Evolutionary conservation across 208 protist genomes (phyloP).

Genomic region (Leishmania major): DNA sequence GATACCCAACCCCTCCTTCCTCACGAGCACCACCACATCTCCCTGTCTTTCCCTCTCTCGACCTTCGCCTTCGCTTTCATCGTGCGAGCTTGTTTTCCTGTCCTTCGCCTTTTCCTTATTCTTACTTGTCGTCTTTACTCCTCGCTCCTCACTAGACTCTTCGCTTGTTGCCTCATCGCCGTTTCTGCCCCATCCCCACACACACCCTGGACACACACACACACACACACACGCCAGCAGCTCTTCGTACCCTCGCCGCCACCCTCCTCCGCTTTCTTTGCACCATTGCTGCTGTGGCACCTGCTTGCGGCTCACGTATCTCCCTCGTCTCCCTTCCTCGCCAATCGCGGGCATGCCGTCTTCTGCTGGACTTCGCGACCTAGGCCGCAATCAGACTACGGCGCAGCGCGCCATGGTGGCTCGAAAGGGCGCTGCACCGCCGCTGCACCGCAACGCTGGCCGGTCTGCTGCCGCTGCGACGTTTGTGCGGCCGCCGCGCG

Average conservation of each 20-base stretch:
- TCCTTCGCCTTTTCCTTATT: background rate
- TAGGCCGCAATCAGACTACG: conserved; percentile 7
- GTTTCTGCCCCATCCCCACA: background rate
- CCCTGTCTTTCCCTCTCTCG: background rate
- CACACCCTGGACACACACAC: background rate
- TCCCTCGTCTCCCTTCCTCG: background rate
- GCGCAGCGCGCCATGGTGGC: conserved; percentile 7
- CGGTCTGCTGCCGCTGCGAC: conserved; percentile 27
- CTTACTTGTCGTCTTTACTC: background rate
- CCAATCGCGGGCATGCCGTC: conserved; percentile 4
- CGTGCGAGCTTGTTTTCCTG: background rate
- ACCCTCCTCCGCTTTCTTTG: background rate
- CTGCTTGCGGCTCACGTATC: background rate
- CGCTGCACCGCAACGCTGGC: conserved; percentile 8
- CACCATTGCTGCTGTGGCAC: background rate
- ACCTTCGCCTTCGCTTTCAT: background rate
- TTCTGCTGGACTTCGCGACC: conserved; percentile 14
- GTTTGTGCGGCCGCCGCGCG: conserved; percentile 68
- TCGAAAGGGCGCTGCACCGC: conserved; percentile 21
- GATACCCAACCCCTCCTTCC: background rate
- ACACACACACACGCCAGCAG: background rate
- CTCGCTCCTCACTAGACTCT: background rate
- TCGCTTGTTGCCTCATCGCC: no score
- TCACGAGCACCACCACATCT: background rate
- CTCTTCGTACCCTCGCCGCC: background rate